Evolutionary conservation across 2,329 filamentous ascomycete genomes (phyloP).

Genomic region (Juglanconis sp.): DNA sequence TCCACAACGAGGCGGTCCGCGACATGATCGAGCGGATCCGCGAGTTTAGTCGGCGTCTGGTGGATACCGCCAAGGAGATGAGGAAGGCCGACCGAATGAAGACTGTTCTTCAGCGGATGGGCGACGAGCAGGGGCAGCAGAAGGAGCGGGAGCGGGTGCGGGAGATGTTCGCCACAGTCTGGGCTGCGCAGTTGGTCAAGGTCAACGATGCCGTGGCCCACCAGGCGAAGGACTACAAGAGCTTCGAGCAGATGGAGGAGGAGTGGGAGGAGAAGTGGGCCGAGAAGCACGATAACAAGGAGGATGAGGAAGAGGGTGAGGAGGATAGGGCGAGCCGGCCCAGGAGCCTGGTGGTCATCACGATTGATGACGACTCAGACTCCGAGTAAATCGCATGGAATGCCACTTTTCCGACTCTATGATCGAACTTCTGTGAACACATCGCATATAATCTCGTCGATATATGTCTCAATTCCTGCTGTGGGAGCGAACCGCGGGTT

Average conservation of each 20-base stretch:
- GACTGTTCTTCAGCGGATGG: neutral
- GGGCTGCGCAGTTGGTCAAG: neutral
- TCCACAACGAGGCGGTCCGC: neutral
- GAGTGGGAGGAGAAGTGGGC: neutral
- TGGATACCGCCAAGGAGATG: neutral
- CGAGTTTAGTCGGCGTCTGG: neutral
- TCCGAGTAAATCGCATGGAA: too few relatives aligned
- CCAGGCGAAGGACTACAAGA: neutral
- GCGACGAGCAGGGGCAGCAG: neutral
- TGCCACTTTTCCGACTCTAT: too few relatives aligned
- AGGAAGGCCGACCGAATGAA: too few relatives aligned
- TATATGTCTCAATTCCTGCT: too few relatives aligned
- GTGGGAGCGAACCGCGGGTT: too few relatives aligned
- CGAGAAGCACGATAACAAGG: neutral
- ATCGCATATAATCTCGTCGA: too few relatives aligned
- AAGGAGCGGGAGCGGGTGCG: neutral
- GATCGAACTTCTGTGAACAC: too few relatives aligned
- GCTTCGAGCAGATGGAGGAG: neutral
- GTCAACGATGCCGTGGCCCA: neutral
- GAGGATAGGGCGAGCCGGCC: neutral
- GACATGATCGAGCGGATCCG: neutral
- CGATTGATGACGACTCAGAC: neutral
- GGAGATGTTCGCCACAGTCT: neutral
- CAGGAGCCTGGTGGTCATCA: neutral
- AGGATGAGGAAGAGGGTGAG: neutral